Evolutionary conservation across 495 filamentous ascomycete genomes (phyloP).

Genomic region (Aspergillus kassunensis): DNA sequence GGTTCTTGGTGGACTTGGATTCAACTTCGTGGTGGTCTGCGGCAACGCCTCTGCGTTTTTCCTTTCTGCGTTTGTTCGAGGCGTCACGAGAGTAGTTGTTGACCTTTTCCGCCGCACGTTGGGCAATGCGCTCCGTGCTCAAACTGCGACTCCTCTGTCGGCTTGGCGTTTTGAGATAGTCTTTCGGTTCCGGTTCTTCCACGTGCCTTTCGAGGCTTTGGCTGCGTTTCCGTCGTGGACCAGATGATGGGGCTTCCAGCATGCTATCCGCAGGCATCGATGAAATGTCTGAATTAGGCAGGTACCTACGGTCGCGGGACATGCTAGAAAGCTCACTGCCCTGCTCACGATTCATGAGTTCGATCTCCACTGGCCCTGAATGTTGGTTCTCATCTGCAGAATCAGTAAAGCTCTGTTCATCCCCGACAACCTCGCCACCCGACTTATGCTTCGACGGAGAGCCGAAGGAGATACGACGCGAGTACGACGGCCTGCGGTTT

Average conservation of each 20-base stretch:
- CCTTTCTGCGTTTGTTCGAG: slow-evolving; percentile 45
- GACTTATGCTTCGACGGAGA: slow-evolving; percentile 54
- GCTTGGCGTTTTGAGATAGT: slow-evolving; percentile 61
- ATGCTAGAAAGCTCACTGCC: slow-evolving; percentile 57
- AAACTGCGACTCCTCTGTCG: slow-evolving; percentile 66
- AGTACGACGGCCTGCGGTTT: slow-evolving; percentile 61
- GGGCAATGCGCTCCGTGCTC: slow-evolving; percentile 67
- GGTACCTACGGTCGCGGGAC: slow-evolving; percentile 56
- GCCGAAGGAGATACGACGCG: slow-evolving; percentile 57
- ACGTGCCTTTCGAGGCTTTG: slow-evolving; percentile 51
- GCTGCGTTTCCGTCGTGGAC: slow-evolving; percentile 52
- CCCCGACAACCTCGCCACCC: slow-evolving; percentile 38
- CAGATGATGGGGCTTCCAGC: slow-evolving; percentile 61
- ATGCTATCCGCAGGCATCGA: slow-evolving; percentile 89
- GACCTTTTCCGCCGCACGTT: slow-evolving; percentile 67
- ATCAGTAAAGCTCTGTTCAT: slow-evolving; percentile 57
- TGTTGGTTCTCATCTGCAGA: slow-evolving; percentile 73
- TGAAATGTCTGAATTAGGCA: slow-evolving; percentile 75
- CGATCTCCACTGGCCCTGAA: slow-evolving; percentile 78
- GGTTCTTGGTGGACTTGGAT: slow-evolving; percentile 53
- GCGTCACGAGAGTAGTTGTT: slow-evolving; percentile 47
- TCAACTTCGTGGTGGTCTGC: slow-evolving; percentile 58
- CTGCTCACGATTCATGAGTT: slow-evolving; percentile 61
- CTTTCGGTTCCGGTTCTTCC: slow-evolving; percentile 38
- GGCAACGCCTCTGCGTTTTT: slow-evolving; percentile 57